A percentile compares a stretch with the other conserved stretches of the same genome.
Conservation (phyloP, 2,329 filamentous ascomycete species). For the Hirsutella thompsonii region DNA sequence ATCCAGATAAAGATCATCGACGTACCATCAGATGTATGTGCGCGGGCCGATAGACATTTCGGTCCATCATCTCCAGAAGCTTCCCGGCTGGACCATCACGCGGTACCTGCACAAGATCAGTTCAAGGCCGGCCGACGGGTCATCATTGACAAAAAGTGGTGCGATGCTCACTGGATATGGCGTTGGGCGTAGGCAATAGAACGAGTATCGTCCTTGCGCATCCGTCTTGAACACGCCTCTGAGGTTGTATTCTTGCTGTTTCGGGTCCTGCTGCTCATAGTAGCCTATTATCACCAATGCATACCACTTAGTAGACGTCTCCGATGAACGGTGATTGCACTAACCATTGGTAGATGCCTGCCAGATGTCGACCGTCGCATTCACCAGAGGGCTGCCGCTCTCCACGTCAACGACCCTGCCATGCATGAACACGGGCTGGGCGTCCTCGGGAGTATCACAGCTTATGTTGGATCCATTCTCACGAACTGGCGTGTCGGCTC, state of each 20-base stretch:
- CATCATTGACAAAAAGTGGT: background rate
- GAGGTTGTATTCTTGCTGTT: slow-evolving; percentile 61
- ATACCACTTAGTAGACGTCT: background rate
- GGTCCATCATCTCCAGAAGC: slow-evolving; percentile 38
- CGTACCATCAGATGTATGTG: slow-evolving; percentile 46
- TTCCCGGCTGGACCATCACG: slow-evolving; percentile 39
- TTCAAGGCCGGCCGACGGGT: no score
- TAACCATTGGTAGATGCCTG: slow-evolving; percentile 60
- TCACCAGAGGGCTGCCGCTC: slow-evolving; percentile 51
- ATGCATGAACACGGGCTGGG: slow-evolving; percentile 49
- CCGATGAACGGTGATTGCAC: slow-evolving; percentile 7
- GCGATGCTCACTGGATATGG: slow-evolving; percentile 29
- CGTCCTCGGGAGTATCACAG: slow-evolving; percentile 31
- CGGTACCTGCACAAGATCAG: slow-evolving; percentile 15
- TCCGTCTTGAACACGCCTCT: slow-evolving; percentile 61
- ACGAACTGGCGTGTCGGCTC: slow-evolving; percentile 55
- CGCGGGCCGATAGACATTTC: slow-evolving; percentile 43
- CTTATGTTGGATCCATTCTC: slow-evolving; percentile 59
- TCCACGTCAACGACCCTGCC: slow-evolving; percentile 41
- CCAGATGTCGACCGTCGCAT: slow-evolving; percentile 65
- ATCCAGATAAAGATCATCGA: background rate
- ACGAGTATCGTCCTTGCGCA: slow-evolving; percentile 46
- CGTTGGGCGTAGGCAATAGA: slow-evolving; percentile 49
- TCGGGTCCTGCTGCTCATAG: slow-evolving; percentile 62
- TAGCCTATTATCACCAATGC: slow-evolving; percentile 16